These are phyloP conservation scores for Camelina laxa DNA, from an alignment of 345 rosid genomes.

Conservation along the genomic window DNA sequence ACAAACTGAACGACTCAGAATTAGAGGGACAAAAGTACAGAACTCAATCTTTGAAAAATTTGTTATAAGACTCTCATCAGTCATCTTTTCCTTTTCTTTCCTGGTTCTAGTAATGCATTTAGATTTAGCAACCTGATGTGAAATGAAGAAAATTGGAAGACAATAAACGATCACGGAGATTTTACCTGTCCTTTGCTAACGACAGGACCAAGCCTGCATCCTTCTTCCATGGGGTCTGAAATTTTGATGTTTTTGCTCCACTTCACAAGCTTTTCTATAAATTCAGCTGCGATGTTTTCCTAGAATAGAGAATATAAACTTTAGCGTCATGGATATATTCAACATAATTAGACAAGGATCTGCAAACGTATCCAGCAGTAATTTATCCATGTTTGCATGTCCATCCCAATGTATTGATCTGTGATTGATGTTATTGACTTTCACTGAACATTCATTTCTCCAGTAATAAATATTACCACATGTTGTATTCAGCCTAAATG, in stretches of 20 bases:
- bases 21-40: conserved; percentile 19
- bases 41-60: conserved; percentile 8
- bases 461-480: background rate
- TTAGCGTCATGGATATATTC: background rate
- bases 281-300: conserved; percentile 79
- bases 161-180: background rate
- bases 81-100: background rate
- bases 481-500: background rate
- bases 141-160: background rate
- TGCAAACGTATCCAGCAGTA: background rate
- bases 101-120: conserved; percentile 13
- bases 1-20: background rate
- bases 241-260: conserved; percentile 81
- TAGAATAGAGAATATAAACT: conserved; percentile 33
- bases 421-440: background rate
- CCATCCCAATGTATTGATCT: background rate
- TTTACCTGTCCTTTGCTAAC: conserved; percentile 83
- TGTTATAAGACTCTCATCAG: conserved; percentile 7
- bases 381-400: conserved; percentile 11
- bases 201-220: conserved; percentile 92
- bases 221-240: conserved; percentile 87
- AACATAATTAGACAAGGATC: conserved; percentile 17
- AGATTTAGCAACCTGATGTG: background rate
- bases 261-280: conserved; percentile 67
- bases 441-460: conserved; percentile 10